phyloP scores from a whole-genome alignment of 768 basidiomycete genomes.

The Amanita exitialis region DNA sequence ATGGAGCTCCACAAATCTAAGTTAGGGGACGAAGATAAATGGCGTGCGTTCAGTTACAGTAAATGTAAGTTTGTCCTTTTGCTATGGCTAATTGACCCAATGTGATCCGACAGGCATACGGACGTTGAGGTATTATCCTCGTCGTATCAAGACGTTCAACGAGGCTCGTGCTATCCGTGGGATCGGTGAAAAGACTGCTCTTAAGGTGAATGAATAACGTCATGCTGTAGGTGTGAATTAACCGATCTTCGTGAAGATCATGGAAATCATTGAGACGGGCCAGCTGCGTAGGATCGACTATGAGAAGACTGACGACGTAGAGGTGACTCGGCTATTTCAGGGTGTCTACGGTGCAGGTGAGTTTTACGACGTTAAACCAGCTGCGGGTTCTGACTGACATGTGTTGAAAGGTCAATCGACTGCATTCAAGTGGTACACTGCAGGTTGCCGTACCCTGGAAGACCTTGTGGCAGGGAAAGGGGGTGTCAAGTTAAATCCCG shows the following conservation, averaged over 20 bases:
- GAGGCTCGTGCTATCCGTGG: slow-evolving; percentile 54
- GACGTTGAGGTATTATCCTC: slow-evolving; percentile 43
- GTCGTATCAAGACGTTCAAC: slow-evolving; percentile 43
- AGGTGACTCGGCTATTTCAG: slow-evolving; percentile 47
- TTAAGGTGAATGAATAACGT: slow-evolving; percentile 36
- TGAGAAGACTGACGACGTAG: slow-evolving; percentile 57
- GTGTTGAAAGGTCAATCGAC: slow-evolving; percentile 40
- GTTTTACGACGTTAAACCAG: slow-evolving; percentile 12
- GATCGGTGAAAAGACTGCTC: slow-evolving; percentile 67
- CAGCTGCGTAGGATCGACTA: slow-evolving; percentile 56
- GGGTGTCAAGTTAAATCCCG: slow-evolving; percentile 48
- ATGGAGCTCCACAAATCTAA: slow-evolving; percentile 56
- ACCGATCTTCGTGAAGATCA: slow-evolving; percentile 40
- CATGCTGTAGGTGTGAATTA: neutral
- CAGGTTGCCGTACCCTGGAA: slow-evolving; percentile 69
- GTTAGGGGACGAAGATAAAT: slow-evolving; percentile 48
- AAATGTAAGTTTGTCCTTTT: slow-evolving; percentile 38
- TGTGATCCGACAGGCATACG: slow-evolving; percentile 37
- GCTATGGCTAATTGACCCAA: neutral
- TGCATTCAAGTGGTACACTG: slow-evolving; percentile 65
- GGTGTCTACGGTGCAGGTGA: slow-evolving; percentile 84
- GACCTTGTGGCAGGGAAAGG: slow-evolving; percentile 55
- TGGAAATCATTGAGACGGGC: slow-evolving; percentile 74
- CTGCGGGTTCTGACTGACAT: neutral
- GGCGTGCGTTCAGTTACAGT: slow-evolving; percentile 54